A percentile compares a stretch with the other conserved stretches of the same genome.
phyloP scores from a whole-genome alignment of 2,329 filamentous ascomycete species.

The Rutstroemia sydowiana region DNA sequence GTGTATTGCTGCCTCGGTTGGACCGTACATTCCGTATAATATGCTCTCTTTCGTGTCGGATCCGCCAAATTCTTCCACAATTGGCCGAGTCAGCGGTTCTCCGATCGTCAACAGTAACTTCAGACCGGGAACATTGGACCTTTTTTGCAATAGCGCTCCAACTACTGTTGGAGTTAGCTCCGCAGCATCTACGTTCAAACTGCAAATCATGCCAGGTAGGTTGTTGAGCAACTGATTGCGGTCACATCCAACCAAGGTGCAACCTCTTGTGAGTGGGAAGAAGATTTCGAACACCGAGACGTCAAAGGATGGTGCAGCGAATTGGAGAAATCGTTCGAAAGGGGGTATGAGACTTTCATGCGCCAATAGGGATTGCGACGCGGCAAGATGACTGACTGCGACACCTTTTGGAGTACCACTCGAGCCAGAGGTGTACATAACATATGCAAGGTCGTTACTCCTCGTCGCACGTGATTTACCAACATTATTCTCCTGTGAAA shows the following conservation, averaged over 20 bases:
- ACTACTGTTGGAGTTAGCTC: conserved; percentile 87
- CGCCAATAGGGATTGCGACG: conserved; percentile 72
- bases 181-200: conserved; percentile 68
- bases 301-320: conserved; percentile 87
- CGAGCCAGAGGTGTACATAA: conserved; percentile 90
- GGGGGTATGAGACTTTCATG: conserved; percentile 70
- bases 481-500: conserved; percentile 1
- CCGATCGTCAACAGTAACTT: conserved; percentile 77
- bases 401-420: conserved; percentile 88
- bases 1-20: conserved; percentile 87
- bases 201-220: conserved; percentile 58
- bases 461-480: conserved; percentile 11
- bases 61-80: conserved; percentile 71
- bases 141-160: conserved; percentile 63
- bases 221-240: conserved; percentile 67
- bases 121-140: conserved; percentile 59
- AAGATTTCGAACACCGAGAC: conserved; percentile 95
- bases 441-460: conserved; percentile 56
- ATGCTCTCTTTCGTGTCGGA: conserved; percentile 44
- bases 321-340: conserved; percentile 80
- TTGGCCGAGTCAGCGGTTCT: conserved; percentile 77
- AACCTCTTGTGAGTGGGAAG: conserved; percentile 70
- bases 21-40: conserved; percentile 89
- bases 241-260: conserved; percentile 65
- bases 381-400: conserved; percentile 70